Conservation (phyloP, 257 asterid genomes). For the Forsythia suspensa region DNA sequence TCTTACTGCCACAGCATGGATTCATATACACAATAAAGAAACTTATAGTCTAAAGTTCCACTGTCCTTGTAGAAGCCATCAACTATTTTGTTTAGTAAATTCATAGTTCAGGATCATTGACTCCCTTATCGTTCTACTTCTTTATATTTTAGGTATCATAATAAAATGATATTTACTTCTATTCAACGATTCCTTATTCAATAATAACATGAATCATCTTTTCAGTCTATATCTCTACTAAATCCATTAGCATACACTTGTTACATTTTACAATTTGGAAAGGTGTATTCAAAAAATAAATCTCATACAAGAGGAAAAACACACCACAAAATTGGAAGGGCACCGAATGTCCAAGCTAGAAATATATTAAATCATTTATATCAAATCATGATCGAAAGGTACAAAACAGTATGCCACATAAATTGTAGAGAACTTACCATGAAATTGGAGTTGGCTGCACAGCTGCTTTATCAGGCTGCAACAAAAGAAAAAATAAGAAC, state of each 20-base stretch:
- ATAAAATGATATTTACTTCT: background rate
- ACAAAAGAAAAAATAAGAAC: slow-evolving; percentile 19
- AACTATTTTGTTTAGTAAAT: background rate
- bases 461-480: slow-evolving; percentile 77
- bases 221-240: background rate
- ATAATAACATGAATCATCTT: background rate
- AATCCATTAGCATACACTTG: background rate
- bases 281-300: too few relatives aligned
- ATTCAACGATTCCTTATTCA: background rate
- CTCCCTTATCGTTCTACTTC: background rate
- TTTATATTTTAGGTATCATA: background rate
- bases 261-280: background rate
- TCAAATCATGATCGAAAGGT: background rate
- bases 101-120: background rate
- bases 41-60: background rate
- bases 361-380: too few relatives aligned
- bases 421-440: slow-evolving; percentile 51
- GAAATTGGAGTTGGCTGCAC: slow-evolving; percentile 81
- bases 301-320: background rate
- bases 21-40: background rate
- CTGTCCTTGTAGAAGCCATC: background rate
- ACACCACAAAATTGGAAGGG: background rate
- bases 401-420: background rate
- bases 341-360: background rate
- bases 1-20: too few relatives aligned